These are phyloP conservation scores for Xylaria acuta DNA, from an alignment of 495 filamentous ascomycete genomes.

Conservation along the genomic window DNA sequence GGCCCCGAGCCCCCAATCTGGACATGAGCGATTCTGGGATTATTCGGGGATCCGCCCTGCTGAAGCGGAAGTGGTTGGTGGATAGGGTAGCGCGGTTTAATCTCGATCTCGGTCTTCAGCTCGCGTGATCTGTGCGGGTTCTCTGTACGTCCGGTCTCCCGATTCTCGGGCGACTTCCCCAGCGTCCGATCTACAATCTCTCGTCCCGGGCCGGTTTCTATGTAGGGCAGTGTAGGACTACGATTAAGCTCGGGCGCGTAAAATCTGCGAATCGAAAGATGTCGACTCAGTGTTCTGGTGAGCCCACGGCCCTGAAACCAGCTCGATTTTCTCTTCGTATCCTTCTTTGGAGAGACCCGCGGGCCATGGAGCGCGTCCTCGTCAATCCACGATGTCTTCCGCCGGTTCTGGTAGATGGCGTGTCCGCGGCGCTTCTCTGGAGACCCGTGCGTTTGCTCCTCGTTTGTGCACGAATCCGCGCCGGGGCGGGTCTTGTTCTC, in stretches of 20 bases:
- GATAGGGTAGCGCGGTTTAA: not conserved
- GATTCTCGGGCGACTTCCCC: not conserved
- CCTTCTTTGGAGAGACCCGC: slow-evolving; percentile 37
- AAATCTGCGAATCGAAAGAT: slow-evolving; percentile 31
- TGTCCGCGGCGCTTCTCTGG: slow-evolving; percentile 38
- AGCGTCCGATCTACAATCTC: not conserved
- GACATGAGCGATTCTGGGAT: slow-evolving; percentile 24
- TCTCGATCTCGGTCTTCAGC: not conserved
- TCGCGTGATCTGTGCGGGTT: not conserved
- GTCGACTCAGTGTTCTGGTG: slow-evolving; percentile 35
- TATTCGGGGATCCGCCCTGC: slow-evolving; percentile 2
- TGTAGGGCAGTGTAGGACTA: slow-evolving; percentile 39
- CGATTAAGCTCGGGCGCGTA: slow-evolving; percentile 29
- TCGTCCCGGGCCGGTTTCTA: slow-evolving; percentile 15
- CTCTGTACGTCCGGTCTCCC: not conserved
- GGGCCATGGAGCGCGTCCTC: slow-evolving; percentile 52
- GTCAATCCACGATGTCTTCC: slow-evolving; percentile 49
- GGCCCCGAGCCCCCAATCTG: slow-evolving; percentile 13
- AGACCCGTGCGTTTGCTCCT: slow-evolving; percentile 22
- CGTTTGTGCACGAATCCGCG: slow-evolving; percentile 17
- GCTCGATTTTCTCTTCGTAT: slow-evolving; percentile 28
- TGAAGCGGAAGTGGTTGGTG: not conserved
- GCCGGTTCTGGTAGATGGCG: slow-evolving; percentile 33
- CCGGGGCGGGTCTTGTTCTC: slow-evolving; percentile 4
- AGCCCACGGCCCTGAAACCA: slow-evolving; percentile 33